Base-by-base conservation (phyloP, 805 yeast genomes). In the Jamesozyma rosinii region DNA sequence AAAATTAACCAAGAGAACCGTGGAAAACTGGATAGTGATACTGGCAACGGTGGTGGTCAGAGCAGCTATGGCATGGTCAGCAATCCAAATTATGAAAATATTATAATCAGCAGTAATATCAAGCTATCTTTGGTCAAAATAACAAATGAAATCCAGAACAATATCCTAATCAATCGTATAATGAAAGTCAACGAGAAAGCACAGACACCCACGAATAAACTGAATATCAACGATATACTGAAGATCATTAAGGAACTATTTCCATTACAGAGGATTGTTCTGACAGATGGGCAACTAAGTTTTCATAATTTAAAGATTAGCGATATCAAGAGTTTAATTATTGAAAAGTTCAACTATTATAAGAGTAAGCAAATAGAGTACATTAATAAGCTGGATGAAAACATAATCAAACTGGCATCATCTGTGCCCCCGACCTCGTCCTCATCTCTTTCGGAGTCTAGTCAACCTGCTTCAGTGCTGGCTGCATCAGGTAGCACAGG, bases 61-160 rank as follows among this genome's bases (percentile, higher is more conserved):
- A 11, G 29, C 11, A 24, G 29, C 11, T 24, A 24, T 24, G 37
- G 19, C 27, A 22, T 13, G 29, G 26, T 32, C 19, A 11, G 13
- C 10, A 3, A 20, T 21, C 17, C 24, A 18, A 38, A 36, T 19
- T 31, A 26, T 20, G 44, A 40, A n/a, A 32, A 27, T 10, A 26
- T 43, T 4, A 35, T 41, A 1, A 43, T 45, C n/a, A 48, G 49
- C 18, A 45, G 48, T 17, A 49, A 49, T 40, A 54, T 51, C 37
- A 54, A 57, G 34, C 54, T 61, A 11, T 60, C 65, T 10, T 44
- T 61, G 41, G 63, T 61, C 5, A 54, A 59, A 37, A 40, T 61
- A 29, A 57, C 62, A 9, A 60, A 59, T 41, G 66, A 60, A 41
- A 51, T 59, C 29, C 63, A 60, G 35, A 59, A 58, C 41, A 60